Conservation (phyloP, 2,329 filamentous ascomycete genomes). For the Talaromyces sp. region DNA sequence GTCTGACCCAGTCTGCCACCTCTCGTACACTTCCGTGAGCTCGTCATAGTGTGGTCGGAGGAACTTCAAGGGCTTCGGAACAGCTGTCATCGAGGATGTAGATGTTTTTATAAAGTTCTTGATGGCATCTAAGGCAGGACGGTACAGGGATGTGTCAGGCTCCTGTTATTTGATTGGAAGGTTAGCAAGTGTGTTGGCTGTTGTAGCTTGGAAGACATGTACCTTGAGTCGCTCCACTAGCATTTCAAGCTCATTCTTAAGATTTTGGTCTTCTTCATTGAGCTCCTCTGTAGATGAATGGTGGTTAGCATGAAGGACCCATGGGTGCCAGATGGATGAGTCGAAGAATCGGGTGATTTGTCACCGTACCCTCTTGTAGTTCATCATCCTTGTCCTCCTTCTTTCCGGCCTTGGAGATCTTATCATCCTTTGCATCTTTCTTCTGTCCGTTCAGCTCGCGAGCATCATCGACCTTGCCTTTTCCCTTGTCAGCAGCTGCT, state of each 20-base stretch:
- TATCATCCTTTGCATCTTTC: slow-evolving; percentile 60
- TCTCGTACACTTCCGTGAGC: slow-evolving; percentile 79
- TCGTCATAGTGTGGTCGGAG: slow-evolving; percentile 93
- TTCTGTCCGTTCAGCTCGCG: slow-evolving; percentile 56
- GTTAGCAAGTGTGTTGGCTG: background rate
- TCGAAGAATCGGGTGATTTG: background rate
- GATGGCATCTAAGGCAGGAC: slow-evolving; percentile 88
- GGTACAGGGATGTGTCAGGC: slow-evolving; percentile 79
- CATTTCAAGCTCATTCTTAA: slow-evolving; percentile 98
- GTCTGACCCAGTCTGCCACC: slow-evolving; percentile 77
- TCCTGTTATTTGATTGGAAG: slow-evolving; percentile 53
- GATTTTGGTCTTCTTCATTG: slow-evolving; percentile 94
- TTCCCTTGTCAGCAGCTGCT: slow-evolving; percentile 86
- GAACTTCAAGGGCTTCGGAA: slow-evolving; percentile 97
- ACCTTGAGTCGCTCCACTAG: slow-evolving; percentile 91
- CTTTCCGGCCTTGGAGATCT: slow-evolving; percentile 64
- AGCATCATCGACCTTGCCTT: slow-evolving; percentile 76
- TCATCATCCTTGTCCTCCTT: slow-evolving; percentile 62
- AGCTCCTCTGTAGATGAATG: slow-evolving; percentile 67
- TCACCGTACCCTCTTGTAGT: slow-evolving; percentile 51
- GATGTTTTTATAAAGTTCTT: slow-evolving; percentile 99
- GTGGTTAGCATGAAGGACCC: slow-evolving; percentile 20
- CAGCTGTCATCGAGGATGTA: slow-evolving; percentile 98
- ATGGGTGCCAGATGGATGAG: background rate
- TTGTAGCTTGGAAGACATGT: slow-evolving; percentile 22